Base-by-base conservation (phyloP, 345 rosid genomes). In the Eucalyptus caleyi region DNA sequence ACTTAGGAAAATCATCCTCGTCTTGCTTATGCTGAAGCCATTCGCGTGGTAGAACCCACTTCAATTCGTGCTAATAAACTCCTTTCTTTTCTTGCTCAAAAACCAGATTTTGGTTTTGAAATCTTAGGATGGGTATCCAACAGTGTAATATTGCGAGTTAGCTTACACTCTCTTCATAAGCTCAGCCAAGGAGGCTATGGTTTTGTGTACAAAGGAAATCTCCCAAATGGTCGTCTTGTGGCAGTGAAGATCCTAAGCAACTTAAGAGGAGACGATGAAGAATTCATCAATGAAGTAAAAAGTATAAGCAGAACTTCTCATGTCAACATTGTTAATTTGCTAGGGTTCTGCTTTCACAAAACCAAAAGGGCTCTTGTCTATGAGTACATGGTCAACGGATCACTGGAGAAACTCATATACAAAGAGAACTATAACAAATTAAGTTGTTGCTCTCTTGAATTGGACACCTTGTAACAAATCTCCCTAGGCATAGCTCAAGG, bases 291-390 rank as follows among this genome's bases (percentile, higher is more conserved):
- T 45, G 95, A 94, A 62, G 87, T 94, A 87, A 91, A 91, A 4
- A 94, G 95, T 92, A 93, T 93, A 72, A 92, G 95, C 81, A 93
- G 60, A 91, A 94, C 93, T n/a, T 95, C 95, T 32, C 96, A 93
- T 92, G 91, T 94, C 77, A 94, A 90, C 69, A 60, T 94, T 6
- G 94, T 92, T 42, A 45, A 56, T 9, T 19, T 89, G 6, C 19
- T 89, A 3, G 90, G 92, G 9, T 93, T 90, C 47, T 92, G 92
- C 77, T 54, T 81, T 14, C 92, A 93, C 87, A 89, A 91, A 11
- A 26, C 37, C 65, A 72, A 89, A 24, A 90, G 91, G 59, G 77
- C 77, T 15, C 89, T 91, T 8, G 88, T 94, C 32, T 94, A 91
- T 30, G 95, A 93, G 89, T 94, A 91, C 18, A 67, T 67, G 77